phyloP scores from a whole-genome alignment of 192 early-diverging fungal genomes.

The Chytriomyces sp. region DNA sequence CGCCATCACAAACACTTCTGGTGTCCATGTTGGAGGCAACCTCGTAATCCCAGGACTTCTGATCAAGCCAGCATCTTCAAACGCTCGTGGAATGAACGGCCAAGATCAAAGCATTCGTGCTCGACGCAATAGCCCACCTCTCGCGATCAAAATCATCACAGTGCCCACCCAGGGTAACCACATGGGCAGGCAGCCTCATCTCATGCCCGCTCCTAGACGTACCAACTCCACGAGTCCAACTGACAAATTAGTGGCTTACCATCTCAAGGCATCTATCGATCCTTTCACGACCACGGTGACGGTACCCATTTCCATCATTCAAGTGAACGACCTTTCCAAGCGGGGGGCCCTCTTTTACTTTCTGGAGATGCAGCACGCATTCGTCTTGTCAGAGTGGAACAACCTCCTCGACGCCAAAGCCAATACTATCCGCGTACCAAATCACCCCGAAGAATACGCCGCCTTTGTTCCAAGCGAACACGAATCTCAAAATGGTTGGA shows the following conservation, averaged over 20 bases:
- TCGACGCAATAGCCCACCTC: background rate
- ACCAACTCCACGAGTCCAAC: background rate
- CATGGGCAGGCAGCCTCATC: background rate
- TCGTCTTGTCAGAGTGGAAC: constrained; percentile 17
- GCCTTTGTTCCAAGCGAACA: background rate
- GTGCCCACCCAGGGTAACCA: background rate
- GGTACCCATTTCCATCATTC: background rate
- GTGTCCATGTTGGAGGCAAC: too few species aligned
- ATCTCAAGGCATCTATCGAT: constrained; percentile 26
- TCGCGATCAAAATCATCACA: background rate
- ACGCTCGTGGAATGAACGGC: background rate
- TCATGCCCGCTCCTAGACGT: background rate
- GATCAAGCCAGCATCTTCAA: background rate
- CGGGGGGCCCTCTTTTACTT: constrained; percentile 15
- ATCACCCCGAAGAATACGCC: background rate
- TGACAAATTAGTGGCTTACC: constrained; percentile 17
- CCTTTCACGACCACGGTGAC: constrained; percentile 12
- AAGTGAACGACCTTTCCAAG: background rate
- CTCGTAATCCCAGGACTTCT: background rate
- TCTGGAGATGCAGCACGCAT: constrained; percentile 22
- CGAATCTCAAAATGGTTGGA: constrained; percentile 1
- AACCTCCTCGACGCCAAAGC: constrained; percentile 9
- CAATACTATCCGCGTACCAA: too few species aligned
- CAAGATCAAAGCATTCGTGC: background rate
- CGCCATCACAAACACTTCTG: background rate